Evolutionary conservation across 768 basidiomycete species (phyloP), one percentile per base, ranked within the genome.

Genomic region (Suillus decipiens): DNA sequence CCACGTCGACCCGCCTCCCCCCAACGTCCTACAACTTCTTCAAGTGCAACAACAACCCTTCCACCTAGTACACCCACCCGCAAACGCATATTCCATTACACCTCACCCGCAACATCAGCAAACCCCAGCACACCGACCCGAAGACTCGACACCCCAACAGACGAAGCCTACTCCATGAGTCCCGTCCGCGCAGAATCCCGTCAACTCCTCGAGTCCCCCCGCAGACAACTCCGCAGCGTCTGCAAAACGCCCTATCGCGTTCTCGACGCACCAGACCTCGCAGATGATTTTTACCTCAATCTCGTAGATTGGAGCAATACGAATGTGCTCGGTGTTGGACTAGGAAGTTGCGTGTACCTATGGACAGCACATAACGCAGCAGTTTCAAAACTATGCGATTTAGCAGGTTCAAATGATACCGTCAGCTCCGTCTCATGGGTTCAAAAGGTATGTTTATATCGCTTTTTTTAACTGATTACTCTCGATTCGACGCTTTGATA

Each of bases 261-360:
- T 1, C 84, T 99, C 39, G 96, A 99, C 72, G 96, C 96, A 9
- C 97, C 96, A 0, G 96, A 99, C 61, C 86, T 99, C 14, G 94
- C 95, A 34, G 96, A 99, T 73, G 96, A 99, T 75, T 99, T 98
- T 76, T 99, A 99, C 71, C 89, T 99, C 66, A 99, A 99, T 71
- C 83, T 99, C 12, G 95, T 99, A 28, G 96, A 98, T 66, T 99
- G 97, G 97, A 93, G 92, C 2, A 90, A 89, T 60, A 96, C 93
- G 5, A 99, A 99, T 71, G 89, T 98, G 0, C 86, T 99, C 0
- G 96, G 92, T 3, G 97, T 53, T n/a, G 31, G 96, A 2, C 82
- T 99, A 8, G 93, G 90, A 3, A 81, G 89, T 0, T 95, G 93
- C 65, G 96, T 99, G 14, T 99, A 99, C 72, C 87, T 98, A 1